Evolutionary conservation across 495 filamentous ascomycete species (phyloP), one percentile per base, ranked within the genome.

Genomic region (Parachaetomium inaequale): DNA sequence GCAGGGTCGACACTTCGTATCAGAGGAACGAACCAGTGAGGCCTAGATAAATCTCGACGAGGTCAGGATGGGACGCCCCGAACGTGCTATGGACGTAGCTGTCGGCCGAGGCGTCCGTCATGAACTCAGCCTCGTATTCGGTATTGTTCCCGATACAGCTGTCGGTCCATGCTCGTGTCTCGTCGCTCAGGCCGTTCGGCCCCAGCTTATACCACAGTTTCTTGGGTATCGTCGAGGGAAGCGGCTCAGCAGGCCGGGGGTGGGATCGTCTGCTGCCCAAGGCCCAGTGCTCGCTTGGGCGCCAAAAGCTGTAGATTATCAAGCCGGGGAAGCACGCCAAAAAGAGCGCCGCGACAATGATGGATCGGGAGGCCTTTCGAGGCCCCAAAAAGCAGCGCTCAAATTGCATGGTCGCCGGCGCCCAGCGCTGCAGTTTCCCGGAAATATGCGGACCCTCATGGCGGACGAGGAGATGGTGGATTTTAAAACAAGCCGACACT

Each of bases 131-230:
- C 19, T 31, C 21, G 23, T 64, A 59, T 36, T 36, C 36, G 12
- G 62, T n/a, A 47, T 64, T 64, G 36, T 34, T 31, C 2, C 40
- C 3, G 49, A 64, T 46, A 47, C 62, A 64, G 49, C 17, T 50
- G 55, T 34, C 47, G 25, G 62, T 64, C 55, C 56, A 59, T n/a
- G 15, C 25, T 3, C 54, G 47, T 17, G 49, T 55, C 15, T 55
- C 17, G 49, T 45, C 40, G 49, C 2, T 55, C 21, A 64, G 49
- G 21, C 62, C 62, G n/a, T 46, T 47, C 25, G 62, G 62, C 6
- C 55, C 55, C 1, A 64, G 55, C 23, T 64, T 64, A 40, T 64
- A 64, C 62, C 62, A 64, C n/a, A 62, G 29, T 40, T 62, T 55
- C 42, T 42, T 56, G 17, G 60, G 60, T 15, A 61, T 61, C 10